Percentiles rank a stretch among this genome's conserved stretches.
phyloP scores from a whole-genome alignment of 495 filamentous ascomycete genomes.

The Glutinoglossum americanum region DNA sequence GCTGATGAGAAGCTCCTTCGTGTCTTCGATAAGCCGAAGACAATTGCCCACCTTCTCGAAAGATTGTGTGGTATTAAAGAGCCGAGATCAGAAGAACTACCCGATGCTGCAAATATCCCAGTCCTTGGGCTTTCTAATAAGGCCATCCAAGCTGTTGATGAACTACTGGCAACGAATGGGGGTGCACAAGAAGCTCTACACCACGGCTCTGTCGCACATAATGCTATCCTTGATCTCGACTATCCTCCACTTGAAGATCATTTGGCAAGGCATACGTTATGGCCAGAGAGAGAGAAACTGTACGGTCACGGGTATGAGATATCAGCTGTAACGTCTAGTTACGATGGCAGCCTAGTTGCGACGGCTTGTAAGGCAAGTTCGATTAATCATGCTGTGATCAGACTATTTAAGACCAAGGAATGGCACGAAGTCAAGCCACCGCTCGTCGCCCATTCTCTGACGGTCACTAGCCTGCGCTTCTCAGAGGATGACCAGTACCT shows the following conservation, averaged over 20 bases:
- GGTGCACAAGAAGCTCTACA: constrained; percentile 12
- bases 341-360: constrained; percentile 53
- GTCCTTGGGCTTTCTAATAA: constrained; percentile 95
- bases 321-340: constrained; percentile 62
- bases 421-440: constrained; percentile 82
- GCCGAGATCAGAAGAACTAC: constrained; percentile 27
- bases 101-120: constrained; percentile 80
- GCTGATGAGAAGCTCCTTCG: constrained; percentile 94
- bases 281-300: constrained; percentile 90
- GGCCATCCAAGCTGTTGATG: constrained; percentile 41
- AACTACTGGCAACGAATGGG: constrained; percentile 19
- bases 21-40: constrained; percentile 80
- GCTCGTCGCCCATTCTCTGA: constrained; percentile 60
- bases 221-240: constrained; percentile 22
- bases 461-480: constrained; percentile 61
- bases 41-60: constrained; percentile 51
- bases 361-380: constrained; percentile 89
- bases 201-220: constrained; percentile 18
- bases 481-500: constrained; percentile 49
- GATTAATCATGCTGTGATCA: constrained; percentile 81
- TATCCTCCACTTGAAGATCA: constrained; percentile 78
- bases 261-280: constrained; percentile 73
- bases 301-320: constrained; percentile 99
- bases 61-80: constrained; percentile 39
- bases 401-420: constrained; percentile 61